phyloP scores from a whole-genome alignment of 1,284 basidiomycete species.

The Amylostereum areolatum region DNA sequence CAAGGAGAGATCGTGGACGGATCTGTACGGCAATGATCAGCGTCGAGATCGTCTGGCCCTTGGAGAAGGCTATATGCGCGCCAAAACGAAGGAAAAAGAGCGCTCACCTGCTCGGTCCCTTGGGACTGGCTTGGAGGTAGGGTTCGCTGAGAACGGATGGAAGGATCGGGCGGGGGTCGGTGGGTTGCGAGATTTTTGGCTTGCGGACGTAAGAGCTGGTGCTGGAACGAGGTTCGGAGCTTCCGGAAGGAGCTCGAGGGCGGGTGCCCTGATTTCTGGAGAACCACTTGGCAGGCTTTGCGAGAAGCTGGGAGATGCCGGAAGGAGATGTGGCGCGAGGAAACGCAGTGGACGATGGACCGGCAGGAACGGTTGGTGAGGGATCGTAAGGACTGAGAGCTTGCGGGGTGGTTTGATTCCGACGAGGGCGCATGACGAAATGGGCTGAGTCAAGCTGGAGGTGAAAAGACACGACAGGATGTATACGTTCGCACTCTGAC shows the following conservation, averaged over 20 bases:
- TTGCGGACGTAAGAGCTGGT: conserved; percentile 48
- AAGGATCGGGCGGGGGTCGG: conserved; percentile 70
- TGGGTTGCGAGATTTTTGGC: conserved; percentile 75
- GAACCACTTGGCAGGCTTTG: conserved; percentile 46
- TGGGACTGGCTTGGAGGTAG: conserved; percentile 20
- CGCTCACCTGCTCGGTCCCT: conserved; percentile 45
- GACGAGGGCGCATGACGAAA: conserved; percentile 1
- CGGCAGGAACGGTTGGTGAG: neutral
- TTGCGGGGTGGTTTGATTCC: conserved; percentile 3
- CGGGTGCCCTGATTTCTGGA: conserved; percentile 31
- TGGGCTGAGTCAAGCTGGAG: too few relatives aligned
- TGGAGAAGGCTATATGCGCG: conserved; percentile 4
- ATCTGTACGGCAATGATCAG: conserved; percentile 34
- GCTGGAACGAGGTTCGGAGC: conserved; percentile 45
- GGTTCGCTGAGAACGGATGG: conserved; percentile 22
- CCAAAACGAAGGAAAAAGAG: neutral
- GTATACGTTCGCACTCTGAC: too few relatives aligned
- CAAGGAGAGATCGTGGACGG: conserved; percentile 59
- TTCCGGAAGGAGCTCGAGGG: conserved; percentile 24
- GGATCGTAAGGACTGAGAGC: conserved; percentile 13
- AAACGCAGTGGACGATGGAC: conserved; percentile 12
- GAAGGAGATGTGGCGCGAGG: conserved; percentile 30
- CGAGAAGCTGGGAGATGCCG: conserved; percentile 35
- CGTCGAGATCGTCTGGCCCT: conserved; percentile 5
- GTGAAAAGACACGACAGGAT: too few relatives aligned